Conservation (phyloP, 768 basidiomycete species). For the Cyclocybe cylindracea region DNA sequence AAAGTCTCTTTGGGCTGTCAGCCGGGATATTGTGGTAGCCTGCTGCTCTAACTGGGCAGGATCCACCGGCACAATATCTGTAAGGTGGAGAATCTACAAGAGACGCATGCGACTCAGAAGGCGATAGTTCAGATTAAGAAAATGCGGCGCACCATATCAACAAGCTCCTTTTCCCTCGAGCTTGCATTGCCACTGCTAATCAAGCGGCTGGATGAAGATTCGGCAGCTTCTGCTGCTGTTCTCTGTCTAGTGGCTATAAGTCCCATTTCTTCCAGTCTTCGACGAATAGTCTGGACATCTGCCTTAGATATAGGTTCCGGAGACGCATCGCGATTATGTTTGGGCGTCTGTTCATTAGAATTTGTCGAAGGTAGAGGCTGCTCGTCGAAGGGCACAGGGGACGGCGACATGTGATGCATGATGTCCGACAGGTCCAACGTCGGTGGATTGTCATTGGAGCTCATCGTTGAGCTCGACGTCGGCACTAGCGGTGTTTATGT, state of each 20-base stretch:
- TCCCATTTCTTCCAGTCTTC: constrained; percentile 45
- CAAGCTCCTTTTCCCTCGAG: constrained; percentile 50
- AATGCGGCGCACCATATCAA: constrained; percentile 50
- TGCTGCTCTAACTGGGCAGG: constrained; percentile 54
- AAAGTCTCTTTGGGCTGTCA: constrained; percentile 61
- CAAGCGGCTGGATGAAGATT: neutral
- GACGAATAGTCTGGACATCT: constrained; percentile 52
- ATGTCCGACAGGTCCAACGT: constrained; percentile 57
- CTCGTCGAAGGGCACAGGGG: constrained; percentile 39
- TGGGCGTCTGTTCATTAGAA: constrained; percentile 15
- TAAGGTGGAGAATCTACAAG: constrained; percentile 50
- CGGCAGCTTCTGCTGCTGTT: constrained; percentile 11
- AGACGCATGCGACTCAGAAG: constrained; percentile 3
- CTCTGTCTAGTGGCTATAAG: constrained; percentile 21
- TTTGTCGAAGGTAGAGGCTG: constrained; percentile 11
- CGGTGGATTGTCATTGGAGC: constrained; percentile 21
- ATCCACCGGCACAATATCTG: constrained; percentile 36
- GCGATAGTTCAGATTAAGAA: neutral
- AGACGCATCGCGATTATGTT: constrained; percentile 11
- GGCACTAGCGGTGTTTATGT: constrained; percentile 5
- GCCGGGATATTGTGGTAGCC: constrained; percentile 58
- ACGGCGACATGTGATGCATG: constrained; percentile 53
- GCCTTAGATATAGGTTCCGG: constrained; percentile 41
- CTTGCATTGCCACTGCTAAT: constrained; percentile 18
- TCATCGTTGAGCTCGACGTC: constrained; percentile 12